Evolutionary conservation across 371 early-diverging fungal species (phyloP).

Genomic region (Saksenaea vasiformis): DNA sequence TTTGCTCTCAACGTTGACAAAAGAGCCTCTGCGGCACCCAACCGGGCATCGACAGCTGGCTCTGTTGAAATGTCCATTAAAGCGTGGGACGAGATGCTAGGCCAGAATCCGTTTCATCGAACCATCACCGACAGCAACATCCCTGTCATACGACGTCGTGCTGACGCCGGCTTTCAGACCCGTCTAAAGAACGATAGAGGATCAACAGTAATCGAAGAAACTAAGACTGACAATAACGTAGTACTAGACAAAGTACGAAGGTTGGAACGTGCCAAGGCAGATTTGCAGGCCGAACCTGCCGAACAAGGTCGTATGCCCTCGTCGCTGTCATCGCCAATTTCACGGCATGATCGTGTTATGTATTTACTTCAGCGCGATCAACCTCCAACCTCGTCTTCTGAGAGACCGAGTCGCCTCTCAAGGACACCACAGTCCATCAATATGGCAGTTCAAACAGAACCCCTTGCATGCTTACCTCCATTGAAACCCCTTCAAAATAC

Average conservation of each 20-base stretch:
- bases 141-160: constrained; percentile 21
- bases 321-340: constrained; percentile 35
- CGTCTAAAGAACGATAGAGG: not conserved
- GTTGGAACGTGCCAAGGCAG: constrained; percentile 40
- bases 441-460: constrained; percentile 21
- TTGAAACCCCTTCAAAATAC: not conserved
- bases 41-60: constrained; percentile 24
- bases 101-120: constrained; percentile 12
- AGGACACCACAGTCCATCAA: constrained; percentile 11
- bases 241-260: constrained; percentile 50
- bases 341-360: constrained; percentile 41
- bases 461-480: constrained; percentile 20
- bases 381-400: constrained; percentile 22
- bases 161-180: constrained; percentile 2
- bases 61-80: constrained; percentile 45
- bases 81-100: constrained; percentile 39
- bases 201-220: not conserved
- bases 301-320: not conserved
- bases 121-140: not conserved
- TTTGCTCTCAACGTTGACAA: constrained; percentile 23
- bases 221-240: constrained; percentile 11
- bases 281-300: constrained; percentile 7
- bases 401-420: constrained; percentile 16
- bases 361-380: constrained; percentile 42
- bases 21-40: constrained; percentile 16